A percentile compares a stretch with the other conserved stretches of the same genome.
Conservation (phyloP, 2,329 filamentous ascomycete genomes). For the Exophiala sp. region DNA sequence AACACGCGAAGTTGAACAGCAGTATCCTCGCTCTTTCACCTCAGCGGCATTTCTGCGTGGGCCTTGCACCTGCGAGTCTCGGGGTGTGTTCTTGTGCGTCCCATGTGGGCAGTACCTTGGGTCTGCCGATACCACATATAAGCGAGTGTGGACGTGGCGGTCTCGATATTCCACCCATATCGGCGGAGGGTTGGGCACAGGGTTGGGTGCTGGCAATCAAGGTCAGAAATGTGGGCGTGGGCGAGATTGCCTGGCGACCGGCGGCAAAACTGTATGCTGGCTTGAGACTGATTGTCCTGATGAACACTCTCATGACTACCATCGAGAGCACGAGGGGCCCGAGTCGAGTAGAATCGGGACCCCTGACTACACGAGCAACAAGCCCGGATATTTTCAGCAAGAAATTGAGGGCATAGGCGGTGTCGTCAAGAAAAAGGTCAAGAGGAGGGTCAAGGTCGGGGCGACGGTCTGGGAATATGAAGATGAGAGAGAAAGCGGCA, state of each 20-base stretch:
- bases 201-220: conserved; percentile 80
- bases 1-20: neutral
- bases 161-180: conserved; percentile 72
- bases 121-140: conserved; percentile 53
- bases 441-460: conserved; percentile 73
- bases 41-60: conserved; percentile 48
- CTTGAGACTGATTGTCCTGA: conserved; percentile 75
- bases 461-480: conserved; percentile 80
- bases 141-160: conserved; percentile 79
- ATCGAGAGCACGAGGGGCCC: conserved; percentile 38
- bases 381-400: conserved; percentile 71
- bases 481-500: conserved; percentile 63
- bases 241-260: conserved; percentile 65
- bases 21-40: conserved; percentile 34
- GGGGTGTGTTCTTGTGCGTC: conserved; percentile 74
- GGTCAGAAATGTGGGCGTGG: conserved; percentile 84
- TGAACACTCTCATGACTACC: conserved; percentile 47
- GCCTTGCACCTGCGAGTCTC: conserved; percentile 52
- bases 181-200: conserved; percentile 73
- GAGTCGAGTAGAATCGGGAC: conserved; percentile 15
- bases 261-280: conserved; percentile 61
- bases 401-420: conserved; percentile 90
- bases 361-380: conserved; percentile 33
- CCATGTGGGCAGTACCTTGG: conserved; percentile 68
- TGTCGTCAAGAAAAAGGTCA: conserved; percentile 79